These are phyloP conservation scores for Pascua sp. DNA, from an alignment of 1,284 basidiomycete genomes.

Conservation along the genomic window DNA sequence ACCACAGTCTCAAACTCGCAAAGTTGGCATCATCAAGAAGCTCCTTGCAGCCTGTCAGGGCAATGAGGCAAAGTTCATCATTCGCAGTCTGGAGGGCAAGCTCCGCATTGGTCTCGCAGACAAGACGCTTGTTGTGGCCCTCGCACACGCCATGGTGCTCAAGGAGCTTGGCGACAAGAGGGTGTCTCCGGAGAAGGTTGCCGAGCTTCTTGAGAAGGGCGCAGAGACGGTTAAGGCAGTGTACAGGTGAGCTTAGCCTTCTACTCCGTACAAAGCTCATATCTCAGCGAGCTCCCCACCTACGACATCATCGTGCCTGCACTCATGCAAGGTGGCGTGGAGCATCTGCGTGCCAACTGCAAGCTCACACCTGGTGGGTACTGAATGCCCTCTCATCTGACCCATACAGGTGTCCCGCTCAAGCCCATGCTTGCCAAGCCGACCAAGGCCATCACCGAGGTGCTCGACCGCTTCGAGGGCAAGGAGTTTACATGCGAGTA, in stretches of 20 bases:
- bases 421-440: slow-evolving; percentile 99
- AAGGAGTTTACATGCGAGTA: slow-evolving; percentile 98
- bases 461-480: slow-evolving; percentile 93
- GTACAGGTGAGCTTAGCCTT: slow-evolving; percentile 64
- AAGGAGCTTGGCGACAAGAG: slow-evolving; percentile 74
- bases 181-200: slow-evolving; percentile 69
- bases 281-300: slow-evolving; percentile 77
- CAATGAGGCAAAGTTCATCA: slow-evolving; percentile 84
- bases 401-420: slow-evolving; percentile 65
- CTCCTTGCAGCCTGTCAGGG: slow-evolving; percentile 88
- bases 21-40: slow-evolving; percentile 93
- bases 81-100: slow-evolving; percentile 94
- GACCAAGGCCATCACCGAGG: slow-evolving; percentile 98
- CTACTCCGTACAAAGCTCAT: background rate
- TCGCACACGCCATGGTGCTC: slow-evolving; percentile 79
- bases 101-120: slow-evolving; percentile 96
- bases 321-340: slow-evolving; percentile 73
- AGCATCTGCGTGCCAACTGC: slow-evolving; percentile 68
- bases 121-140: slow-evolving; percentile 80
- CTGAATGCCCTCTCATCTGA: background rate
- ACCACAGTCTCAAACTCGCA: slow-evolving; percentile 82
- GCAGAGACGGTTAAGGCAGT: slow-evolving; percentile 79
- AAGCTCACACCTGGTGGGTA: slow-evolving; percentile 78
- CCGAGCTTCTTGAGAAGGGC: slow-evolving; percentile 72
- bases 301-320: slow-evolving; percentile 95